Base-by-base conservation (phyloP, 1,139 yeast genomes). In the Saccharomyces hybrid region DNA sequence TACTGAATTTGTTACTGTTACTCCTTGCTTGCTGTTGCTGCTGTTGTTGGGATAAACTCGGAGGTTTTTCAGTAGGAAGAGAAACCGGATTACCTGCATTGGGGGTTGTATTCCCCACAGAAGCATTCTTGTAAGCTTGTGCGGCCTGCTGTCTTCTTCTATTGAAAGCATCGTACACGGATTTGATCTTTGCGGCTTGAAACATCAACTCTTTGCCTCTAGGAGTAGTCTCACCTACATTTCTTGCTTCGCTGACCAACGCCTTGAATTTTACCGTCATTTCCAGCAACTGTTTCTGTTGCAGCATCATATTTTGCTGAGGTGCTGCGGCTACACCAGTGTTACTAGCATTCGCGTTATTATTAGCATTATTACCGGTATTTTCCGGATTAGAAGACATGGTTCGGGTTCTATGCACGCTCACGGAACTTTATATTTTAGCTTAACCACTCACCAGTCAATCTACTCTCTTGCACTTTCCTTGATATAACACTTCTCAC, bases 151-250 rank as follows among this genome's bases (percentile, higher is more conserved):
- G 69, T 53, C 65, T 61, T 51, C 64, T 66, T 47, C 59, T 62
- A 16, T 60, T 63, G 21, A 38, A 24, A 9, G 44, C 44, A 29
- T 67, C 71, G 55, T 67, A 68, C 9, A 66, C 57, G 3, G 68
- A 62, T 58, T 68, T 68, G 61, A 88, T 82, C 56, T 80, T 80
- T 55, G 86, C 86, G 2, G 93, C 95, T 57, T 82, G 83, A 59
- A 77, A 74, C 60, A 80, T 73, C 64, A 86, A 88, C 61, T 79
- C 83, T 66, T 81, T 81, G n/a, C 91, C 93, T 60, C 80, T 83
- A 0, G 81, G 84, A 6, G 87, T 79, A 51, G 82, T 84, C 11
- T 74, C 71, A 5, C 85, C 85, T 0, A 76, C 72, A 46, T 70
- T 68, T 61, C 80, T 80, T 1, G 90, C 95, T 59, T 80, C 79